Percentiles rank a stretch among this genome's conserved stretches.
Conservation (phyloP, 1,139 yeast genomes). For the Trichomonascaceae sp. region DNA sequence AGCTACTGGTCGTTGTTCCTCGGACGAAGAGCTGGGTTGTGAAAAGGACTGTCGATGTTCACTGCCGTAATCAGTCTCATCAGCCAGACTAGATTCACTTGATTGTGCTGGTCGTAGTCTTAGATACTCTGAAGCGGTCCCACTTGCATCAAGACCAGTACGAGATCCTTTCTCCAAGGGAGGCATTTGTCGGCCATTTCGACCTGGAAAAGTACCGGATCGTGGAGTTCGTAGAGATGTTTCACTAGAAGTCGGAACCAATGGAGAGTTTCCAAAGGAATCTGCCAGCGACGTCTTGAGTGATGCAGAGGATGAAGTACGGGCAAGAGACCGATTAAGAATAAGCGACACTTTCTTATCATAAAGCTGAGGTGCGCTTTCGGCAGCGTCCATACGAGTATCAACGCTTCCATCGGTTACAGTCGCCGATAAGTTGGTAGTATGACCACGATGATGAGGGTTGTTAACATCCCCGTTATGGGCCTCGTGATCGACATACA, state of each 20-base stretch:
- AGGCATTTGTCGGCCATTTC: constrained; percentile 1
- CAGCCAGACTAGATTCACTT: not conserved
- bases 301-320: constrained; percentile 70
- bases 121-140: not conserved
- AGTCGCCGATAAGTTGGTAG: constrained; percentile 32
- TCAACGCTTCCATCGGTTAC: constrained; percentile 41
- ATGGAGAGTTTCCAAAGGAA: constrained; percentile 26
- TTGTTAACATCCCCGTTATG: not conserved
- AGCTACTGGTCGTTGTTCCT: not conserved
- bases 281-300: constrained; percentile 63
- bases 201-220: not conserved
- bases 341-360: constrained; percentile 75
- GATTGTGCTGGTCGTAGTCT: not conserved
- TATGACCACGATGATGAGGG: constrained; percentile 16
- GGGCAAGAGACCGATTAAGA: constrained; percentile 64
- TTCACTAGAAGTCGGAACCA: constrained; percentile 13
- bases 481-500: not conserved
- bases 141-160: not conserved
- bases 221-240: not conserved
- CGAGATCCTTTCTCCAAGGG: not conserved
- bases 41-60: not conserved
- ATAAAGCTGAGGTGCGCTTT: constrained; percentile 71
- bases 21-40: not conserved
- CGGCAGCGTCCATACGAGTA: constrained; percentile 41
- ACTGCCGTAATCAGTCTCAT: not conserved